phyloP scores from a whole-genome alignment of 768 basidiomycete species.

The Suillus fuscotomentosus region DNA sequence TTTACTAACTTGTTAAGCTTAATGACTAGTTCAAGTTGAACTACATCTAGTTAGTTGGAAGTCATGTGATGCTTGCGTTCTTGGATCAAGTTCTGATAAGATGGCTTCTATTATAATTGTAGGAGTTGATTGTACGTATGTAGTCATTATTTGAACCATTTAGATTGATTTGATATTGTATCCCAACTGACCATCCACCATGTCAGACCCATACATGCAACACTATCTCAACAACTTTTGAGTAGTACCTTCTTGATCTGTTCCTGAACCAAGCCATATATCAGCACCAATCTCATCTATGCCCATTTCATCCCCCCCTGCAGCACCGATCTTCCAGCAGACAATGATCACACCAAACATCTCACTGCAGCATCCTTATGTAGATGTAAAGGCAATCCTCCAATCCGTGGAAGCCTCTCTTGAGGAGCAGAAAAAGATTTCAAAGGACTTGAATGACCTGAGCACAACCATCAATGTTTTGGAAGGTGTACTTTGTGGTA shows the following conservation, averaged over 20 bases:
- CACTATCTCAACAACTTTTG: background rate
- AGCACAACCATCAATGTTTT: background rate
- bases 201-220: background rate
- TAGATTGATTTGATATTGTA: background rate
- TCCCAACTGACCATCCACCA: background rate
- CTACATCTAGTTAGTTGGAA: background rate
- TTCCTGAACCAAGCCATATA: background rate
- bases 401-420: background rate
- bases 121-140: background rate
- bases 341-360: background rate
- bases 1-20: no score
- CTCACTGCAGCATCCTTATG: background rate
- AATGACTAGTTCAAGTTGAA: no score
- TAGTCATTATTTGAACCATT: background rate
- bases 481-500: background rate
- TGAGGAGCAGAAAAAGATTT: background rate
- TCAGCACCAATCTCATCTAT: background rate
- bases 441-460: background rate
- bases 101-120: background rate
- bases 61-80: background rate
- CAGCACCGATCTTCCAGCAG: background rate
- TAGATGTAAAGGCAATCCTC: background rate
- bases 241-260: background rate
- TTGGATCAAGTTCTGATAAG: background rate
- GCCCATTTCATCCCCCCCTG: background rate